Conservation (phyloP, 192 early-diverging fungal genomes). For the Linnemannia hyalina region DNA sequence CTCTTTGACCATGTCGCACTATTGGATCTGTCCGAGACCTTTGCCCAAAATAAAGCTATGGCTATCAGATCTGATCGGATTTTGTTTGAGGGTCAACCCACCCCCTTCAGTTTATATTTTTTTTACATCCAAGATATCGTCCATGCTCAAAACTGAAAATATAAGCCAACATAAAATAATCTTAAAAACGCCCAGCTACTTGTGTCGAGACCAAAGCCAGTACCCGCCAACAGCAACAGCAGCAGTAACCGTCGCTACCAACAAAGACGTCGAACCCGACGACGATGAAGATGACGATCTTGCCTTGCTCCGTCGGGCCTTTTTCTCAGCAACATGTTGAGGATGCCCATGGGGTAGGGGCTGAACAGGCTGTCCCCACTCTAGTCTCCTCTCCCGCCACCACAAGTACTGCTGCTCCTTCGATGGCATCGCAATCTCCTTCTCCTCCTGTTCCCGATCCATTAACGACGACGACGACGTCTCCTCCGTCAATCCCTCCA, state of each 20-base stretch:
- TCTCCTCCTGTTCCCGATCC: neutral
- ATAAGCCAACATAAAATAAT: too few species aligned
- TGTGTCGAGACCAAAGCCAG: constrained; percentile 26
- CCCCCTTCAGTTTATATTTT: too few species aligned
- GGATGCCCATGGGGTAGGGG: constrained; percentile 1
- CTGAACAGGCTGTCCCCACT: constrained; percentile 41
- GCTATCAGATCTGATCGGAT: too few species aligned
- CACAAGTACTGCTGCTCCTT: constrained; percentile 52
- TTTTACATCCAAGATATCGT: too few species aligned
- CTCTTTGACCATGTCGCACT: too few species aligned
- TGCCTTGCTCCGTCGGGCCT: neutral
- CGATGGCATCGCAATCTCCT: constrained; percentile 16
- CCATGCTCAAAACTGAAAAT: too few species aligned
- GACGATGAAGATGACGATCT: neutral
- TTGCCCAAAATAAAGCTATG: too few species aligned
- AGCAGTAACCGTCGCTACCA: constrained; percentile 7
- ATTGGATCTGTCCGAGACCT: too few species aligned
- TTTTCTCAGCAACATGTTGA: neutral
- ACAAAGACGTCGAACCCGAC: neutral
- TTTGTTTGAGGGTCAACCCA: too few species aligned
- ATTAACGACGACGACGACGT: neutral
- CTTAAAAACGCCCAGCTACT: neutral
- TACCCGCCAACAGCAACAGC: constrained; percentile 16
- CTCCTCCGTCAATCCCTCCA: neutral
- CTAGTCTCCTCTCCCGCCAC: constrained; percentile 44